Percentiles rank a stretch among this genome's conserved stretches.
Conservation (phyloP, 345 rosid species). For the Brassica rapa region DNA sequence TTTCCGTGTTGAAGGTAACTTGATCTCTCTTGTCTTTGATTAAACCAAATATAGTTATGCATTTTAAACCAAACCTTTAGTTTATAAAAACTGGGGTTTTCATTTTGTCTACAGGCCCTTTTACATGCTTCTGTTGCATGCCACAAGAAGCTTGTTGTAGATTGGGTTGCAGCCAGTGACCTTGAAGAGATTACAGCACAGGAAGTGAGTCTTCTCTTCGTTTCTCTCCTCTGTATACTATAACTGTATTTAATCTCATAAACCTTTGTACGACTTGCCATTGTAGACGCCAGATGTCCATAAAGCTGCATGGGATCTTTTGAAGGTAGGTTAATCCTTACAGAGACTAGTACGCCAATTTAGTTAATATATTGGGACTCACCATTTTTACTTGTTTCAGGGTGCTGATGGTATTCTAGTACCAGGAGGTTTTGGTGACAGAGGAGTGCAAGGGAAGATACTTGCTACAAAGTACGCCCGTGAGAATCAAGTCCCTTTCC, state of each 20-base stretch:
- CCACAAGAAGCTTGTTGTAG: conserved; percentile 59
- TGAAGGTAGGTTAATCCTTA: conserved; percentile 50
- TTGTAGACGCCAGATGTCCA: conserved; percentile 62
- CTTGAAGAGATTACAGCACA: conserved; percentile 61
- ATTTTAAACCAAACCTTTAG: neutral
- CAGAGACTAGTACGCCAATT: conserved; percentile 3
- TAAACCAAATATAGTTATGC: neutral
- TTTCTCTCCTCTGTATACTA: conserved; percentile 25
- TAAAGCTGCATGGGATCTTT: conserved; percentile 65
- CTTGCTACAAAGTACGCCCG: conserved; percentile 83
- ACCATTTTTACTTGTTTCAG: conserved; percentile 40
- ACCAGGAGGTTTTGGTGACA: conserved; percentile 90
- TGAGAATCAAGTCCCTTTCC: conserved; percentile 65
- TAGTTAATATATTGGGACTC: conserved; percentile 2
- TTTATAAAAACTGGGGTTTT: too few species aligned
- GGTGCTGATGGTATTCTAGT: conserved; percentile 77
- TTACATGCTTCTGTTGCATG: conserved; percentile 87
- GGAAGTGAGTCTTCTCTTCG: conserved; percentile 45
- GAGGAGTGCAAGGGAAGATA: conserved; percentile 87
- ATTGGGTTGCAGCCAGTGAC: conserved; percentile 87
- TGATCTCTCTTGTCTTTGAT: conserved; percentile 14
- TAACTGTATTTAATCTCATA: conserved; percentile 12
- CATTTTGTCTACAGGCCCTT: conserved; percentile 68
- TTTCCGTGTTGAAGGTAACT: conserved; percentile 72
- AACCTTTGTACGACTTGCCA: neutral